Evolutionary conservation across 768 basidiomycete genomes (phyloP).

Genomic region (Trametes coccinea): DNA sequence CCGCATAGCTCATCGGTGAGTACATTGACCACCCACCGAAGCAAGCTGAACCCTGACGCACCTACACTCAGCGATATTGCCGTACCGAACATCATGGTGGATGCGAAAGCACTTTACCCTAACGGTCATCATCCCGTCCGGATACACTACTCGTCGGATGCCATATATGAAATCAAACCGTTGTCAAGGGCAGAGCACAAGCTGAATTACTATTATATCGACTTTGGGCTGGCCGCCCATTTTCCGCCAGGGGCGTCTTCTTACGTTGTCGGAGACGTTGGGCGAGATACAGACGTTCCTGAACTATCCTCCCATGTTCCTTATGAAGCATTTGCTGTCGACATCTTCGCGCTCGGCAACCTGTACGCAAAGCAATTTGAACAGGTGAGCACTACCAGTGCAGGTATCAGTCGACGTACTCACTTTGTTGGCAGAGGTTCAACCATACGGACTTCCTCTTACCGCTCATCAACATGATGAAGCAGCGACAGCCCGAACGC

Average conservation of each 20-base stretch:
- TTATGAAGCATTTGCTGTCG: conserved; percentile 30
- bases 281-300: conserved; percentile 27
- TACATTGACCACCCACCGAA: neutral
- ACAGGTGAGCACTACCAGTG: conserved; percentile 5
- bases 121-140: conserved; percentile 28
- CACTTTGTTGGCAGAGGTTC: conserved; percentile 11
- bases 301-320: conserved; percentile 25
- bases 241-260: conserved; percentile 18
- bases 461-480: conserved; percentile 19
- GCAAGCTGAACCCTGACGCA: no score
- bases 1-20: conserved; percentile 29
- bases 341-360: conserved; percentile 30
- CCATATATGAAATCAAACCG: conserved; percentile 31
- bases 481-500: neutral
- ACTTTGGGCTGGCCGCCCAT: conserved; percentile 25
- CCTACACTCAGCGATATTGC: conserved; percentile 15
- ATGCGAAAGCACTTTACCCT: conserved; percentile 20
- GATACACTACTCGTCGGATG: conserved; percentile 34
- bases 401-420: neutral
- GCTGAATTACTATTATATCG: conserved; percentile 33
- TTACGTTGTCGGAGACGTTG: conserved; percentile 21
- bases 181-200: conserved; percentile 35
- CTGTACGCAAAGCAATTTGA: conserved; percentile 24
- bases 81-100: conserved; percentile 26
- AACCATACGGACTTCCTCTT: conserved; percentile 8